Percentiles rank a stretch among this genome's conserved stretches.
Evolutionary conservation across 1,139 yeast species (phyloP).

Genomic region (Saccharomyces pastorianus): DNA sequence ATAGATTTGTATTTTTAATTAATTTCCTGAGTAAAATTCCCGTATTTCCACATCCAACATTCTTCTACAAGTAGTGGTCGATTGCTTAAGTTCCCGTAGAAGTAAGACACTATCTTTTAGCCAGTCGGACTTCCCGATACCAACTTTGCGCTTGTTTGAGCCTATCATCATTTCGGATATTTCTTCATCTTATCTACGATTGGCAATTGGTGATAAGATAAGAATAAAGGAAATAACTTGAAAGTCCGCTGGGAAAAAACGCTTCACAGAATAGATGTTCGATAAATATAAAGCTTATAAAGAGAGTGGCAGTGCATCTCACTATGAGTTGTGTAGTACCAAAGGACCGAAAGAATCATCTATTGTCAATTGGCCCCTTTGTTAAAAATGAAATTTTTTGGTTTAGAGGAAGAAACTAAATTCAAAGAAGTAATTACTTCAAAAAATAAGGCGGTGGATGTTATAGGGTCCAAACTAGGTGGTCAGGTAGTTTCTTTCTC

Average conservation of each 20-base stretch:
- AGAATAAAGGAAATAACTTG: not conserved
- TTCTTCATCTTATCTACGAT: not conserved
- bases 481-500: conserved; percentile 62
- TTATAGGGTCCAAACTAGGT: conserved; percentile 77
- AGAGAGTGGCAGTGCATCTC: not conserved
- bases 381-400: not conserved
- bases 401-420: conserved; percentile 3
- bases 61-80: not conserved
- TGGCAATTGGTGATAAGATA: not conserved
- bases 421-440: conserved; percentile 10
- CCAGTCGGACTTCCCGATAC: not conserved
- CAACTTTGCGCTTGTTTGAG: not conserved
- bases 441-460: conserved; percentile 38
- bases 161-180: not conserved
- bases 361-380: not conserved
- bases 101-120: not conserved
- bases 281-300: not conserved
- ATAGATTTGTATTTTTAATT: not conserved
- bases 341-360: not conserved
- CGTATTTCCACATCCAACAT: not conserved
- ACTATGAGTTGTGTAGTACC: not conserved
- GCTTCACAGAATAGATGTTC: not conserved
- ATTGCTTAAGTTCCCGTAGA: not conserved
- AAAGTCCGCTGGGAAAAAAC: not conserved
- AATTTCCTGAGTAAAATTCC: not conserved